Evolutionary conservation across 257 asterid species (phyloP), one percentile per base, ranked within the genome.

Genomic region (Vinca minor): DNA sequence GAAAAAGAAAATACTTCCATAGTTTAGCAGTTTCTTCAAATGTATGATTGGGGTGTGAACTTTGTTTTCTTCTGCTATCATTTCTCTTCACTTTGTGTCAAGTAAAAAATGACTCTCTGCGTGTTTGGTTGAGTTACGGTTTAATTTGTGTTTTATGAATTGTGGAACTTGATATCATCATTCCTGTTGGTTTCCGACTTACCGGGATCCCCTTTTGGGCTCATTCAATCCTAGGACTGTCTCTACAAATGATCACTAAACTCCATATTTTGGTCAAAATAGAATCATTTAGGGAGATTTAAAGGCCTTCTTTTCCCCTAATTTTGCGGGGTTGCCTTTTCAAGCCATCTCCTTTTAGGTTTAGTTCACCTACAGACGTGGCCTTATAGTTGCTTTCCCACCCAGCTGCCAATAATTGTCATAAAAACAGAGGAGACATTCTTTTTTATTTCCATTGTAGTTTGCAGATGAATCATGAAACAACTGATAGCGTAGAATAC

Each of bases 221-320:
- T n/a, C 25, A 8, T 4, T 21, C 28, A 10, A 13, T 13, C 11
- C 9, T 11, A 38, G 13, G 6, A 8, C 7, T 34, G 4, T 34
- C 6, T 66, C 42, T 54, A 29, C 46, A 12, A 23, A 32, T 46
- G 26, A n/a, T 18, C 42, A 45, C 38, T 13, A 57, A 25, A 34
- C 31, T 18, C 66, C 36, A 18, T 35, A 48, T 4, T 25, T 25
- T 59, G 8, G 59, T 59, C 71, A 42, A 55, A 50, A 20, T 55
- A 3, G 17, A 46, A 59, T 47, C 23, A 57, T 45, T 32, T 56
- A 25, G 15, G 32, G 71, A 25, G 20, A 45, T 58, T 32, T 21
- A 14, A 58, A 67, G 71, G 52, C 31, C 44, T 26, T 20, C 11
- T 59, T 59, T 68, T 35, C 64, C 64, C 39, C 39, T 68, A 48